phyloP scores from a whole-genome alignment of 306 rosid species.

The Begonia loranthoides region DNA sequence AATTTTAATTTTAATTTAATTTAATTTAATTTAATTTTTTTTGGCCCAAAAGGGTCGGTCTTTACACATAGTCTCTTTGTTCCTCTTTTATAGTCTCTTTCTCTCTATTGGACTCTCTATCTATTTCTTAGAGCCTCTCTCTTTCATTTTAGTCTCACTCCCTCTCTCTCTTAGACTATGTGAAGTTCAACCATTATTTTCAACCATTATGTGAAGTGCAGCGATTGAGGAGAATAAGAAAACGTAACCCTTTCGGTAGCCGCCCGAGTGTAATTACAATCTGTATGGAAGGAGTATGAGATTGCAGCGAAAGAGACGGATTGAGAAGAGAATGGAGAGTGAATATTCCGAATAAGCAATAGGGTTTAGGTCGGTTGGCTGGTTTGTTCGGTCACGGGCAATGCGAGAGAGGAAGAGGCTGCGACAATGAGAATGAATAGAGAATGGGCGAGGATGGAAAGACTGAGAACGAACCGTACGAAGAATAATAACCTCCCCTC shows the following conservation, averaged over 20 bases:
- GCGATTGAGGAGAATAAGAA: slow-evolving; percentile 25
- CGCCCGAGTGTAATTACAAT: slow-evolving; percentile 22
- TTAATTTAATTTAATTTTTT: too few species aligned
- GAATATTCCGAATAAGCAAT: slow-evolving; percentile 19
- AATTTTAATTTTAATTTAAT: too few species aligned
- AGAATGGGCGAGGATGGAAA: slow-evolving; percentile 18
- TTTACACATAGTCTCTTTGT: too few species aligned
- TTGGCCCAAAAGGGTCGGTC: too few species aligned
- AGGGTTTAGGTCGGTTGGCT: slow-evolving; percentile 29
- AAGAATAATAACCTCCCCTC: slow-evolving; percentile 20
- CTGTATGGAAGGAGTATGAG: slow-evolving; percentile 4
- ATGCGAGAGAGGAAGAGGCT: slow-evolving; percentile 15
- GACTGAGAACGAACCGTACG: slow-evolving; percentile 50
- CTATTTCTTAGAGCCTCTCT: too few species aligned
- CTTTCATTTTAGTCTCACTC: too few species aligned
- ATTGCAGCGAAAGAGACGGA: slow-evolving; percentile 10
- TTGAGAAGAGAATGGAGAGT: slow-evolving; percentile 10
- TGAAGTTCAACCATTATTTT: too few species aligned
- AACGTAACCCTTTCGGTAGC: slow-evolving; percentile 48
- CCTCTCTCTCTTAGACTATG: too few species aligned
- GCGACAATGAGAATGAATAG: slow-evolving; percentile 8
- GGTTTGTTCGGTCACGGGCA: slow-evolving; percentile 24
- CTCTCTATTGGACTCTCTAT: too few species aligned
- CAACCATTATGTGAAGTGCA: too few species aligned
- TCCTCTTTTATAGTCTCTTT: too few species aligned